A percentile compares a stretch with the other conserved stretches of the same genome.
phyloP scores from a whole-genome alignment of 2,329 filamentous ascomycete genomes.

The Aurifilum marmelostoma region DNA sequence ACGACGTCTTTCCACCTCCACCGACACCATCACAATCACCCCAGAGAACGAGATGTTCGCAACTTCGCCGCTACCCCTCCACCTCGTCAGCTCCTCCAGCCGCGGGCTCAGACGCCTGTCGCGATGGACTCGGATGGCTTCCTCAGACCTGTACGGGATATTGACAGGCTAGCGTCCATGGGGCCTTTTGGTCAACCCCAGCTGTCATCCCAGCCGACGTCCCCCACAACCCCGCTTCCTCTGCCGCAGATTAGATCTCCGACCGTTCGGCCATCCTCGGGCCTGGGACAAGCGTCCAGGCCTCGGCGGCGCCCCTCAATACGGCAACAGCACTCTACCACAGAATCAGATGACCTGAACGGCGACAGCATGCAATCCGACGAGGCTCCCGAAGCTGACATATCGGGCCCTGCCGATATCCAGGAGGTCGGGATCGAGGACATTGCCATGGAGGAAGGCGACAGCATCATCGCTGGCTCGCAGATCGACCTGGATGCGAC shows the following conservation, averaged over 20 bases:
- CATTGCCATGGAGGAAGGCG: constrained; percentile 76
- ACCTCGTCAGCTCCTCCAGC: constrained; percentile 61
- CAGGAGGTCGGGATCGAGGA: constrained; percentile 86
- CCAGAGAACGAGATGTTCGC: constrained; percentile 55
- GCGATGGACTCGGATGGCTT: constrained; percentile 75
- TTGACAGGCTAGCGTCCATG: constrained; percentile 84
- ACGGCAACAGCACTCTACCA: constrained; percentile 87
- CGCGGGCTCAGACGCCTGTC: constrained; percentile 68
- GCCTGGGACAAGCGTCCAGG: constrained; percentile 55
- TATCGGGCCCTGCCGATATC: constrained; percentile 79
- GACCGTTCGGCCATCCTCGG: constrained; percentile 56
- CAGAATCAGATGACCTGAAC: constrained; percentile 83
- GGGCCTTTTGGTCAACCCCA: constrained; percentile 69
- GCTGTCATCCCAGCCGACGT: constrained; percentile 85
- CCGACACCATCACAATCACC: constrained; percentile 50
- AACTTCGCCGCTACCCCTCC: constrained; percentile 51
- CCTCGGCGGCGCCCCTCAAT: constrained; percentile 79
- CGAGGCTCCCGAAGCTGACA: constrained; percentile 74
- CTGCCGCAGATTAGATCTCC: constrained; percentile 65
- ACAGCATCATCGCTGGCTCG: constrained; percentile 76
- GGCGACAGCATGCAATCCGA: constrained; percentile 83
- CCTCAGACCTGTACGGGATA: constrained; percentile 78
- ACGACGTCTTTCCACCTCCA: constrained; percentile 57
- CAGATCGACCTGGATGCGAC: constrained; percentile 76
- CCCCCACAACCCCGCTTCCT: constrained; percentile 81